Base-by-base conservation (phyloP, 768 basidiomycete species). In the Lactifluus subvellereus region DNA sequence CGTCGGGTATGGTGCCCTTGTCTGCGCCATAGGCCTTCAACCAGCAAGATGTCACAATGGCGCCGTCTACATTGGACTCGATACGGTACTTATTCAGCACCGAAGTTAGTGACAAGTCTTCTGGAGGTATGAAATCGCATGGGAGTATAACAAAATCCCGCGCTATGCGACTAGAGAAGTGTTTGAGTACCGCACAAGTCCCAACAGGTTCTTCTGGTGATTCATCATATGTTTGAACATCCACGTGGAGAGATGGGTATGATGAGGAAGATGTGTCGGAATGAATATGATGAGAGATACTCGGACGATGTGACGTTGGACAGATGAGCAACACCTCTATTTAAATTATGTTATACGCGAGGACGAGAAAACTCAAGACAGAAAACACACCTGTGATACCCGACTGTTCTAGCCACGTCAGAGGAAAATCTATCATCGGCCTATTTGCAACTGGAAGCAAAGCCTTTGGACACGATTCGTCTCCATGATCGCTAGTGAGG, bases 111-210 rank as follows among this genome's bases (percentile, higher is more conserved):
- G 87, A 78, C n/a, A 97, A 79, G 0, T 82, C 76, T 0, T 86
- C 77, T 0, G 94, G 88, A 9, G 94, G 87, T 22, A 94, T 80
- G 54, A 97, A 91, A 73, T 98, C 95, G 71, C 94, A 97, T 7
- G 95, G 89, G 2, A 98, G 81, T 27, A 98, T 74, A 45, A 97
- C 82, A 73, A 97, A 95, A 73, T 97, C 95, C 63, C 84, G 84
- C 65, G 82, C 79, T 65, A 95, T 94, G 53, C 86, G 85, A 53
- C 72, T 76, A 10, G 89, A 80, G 73, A 94, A 91, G 70, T 92
- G 84, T 56, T 84, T 82, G 62, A 96, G 80, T 30, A 95, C 78
- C 22, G 83, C 78, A 65, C 88, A 89, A 2, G 90, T 92, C 48
- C 90, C 91, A 7, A 80, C 78, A 58, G 79, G 79, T 18, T 80